Conservation (phyloP, 169 alveolate genomes). For the Plasmodium relictum region DNA sequence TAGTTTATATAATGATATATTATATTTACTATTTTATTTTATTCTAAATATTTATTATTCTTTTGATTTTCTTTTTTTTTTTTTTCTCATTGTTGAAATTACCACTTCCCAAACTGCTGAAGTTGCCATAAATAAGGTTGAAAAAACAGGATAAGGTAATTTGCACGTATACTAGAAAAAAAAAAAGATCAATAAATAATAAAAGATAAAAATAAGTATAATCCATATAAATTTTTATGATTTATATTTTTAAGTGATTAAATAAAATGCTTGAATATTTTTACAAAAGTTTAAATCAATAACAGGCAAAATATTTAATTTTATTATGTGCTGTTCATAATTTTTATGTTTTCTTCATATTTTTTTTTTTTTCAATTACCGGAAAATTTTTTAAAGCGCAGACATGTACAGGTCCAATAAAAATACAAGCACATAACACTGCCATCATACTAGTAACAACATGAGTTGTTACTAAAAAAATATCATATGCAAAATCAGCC, state of each 20-base stretch:
- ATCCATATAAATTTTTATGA: background rate
- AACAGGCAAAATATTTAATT: no score
- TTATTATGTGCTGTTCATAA: conserved; percentile 29
- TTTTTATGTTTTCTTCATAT: background rate
- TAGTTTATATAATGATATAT: no score
- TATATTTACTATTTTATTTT: background rate
- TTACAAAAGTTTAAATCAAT: no score
- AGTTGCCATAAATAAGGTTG: conserved; percentile 87
- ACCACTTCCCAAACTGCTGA: conserved; percentile 90
- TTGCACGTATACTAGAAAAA: conserved; percentile 88
- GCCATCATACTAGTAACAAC: conserved; percentile 89
- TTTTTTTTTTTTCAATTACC: conserved; percentile 50
- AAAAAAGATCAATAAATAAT: conserved; percentile 7
- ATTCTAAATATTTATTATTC: background rate
- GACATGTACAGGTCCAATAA: conserved; percentile 89
- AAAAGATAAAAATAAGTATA: background rate
- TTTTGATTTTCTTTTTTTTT: conserved; percentile 23
- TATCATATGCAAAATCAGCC: conserved; percentile 85
- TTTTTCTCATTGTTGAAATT: conserved; percentile 13
- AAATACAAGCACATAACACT: conserved; percentile 89
- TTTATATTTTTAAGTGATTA: no score
- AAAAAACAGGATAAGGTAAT: conserved; percentile 90
- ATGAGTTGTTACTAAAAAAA: conserved; percentile 87
- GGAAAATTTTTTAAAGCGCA: conserved; percentile 90
- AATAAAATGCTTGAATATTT: no score